Evolutionary conservation across 2,329 filamentous ascomycete genomes (phyloP).

Genomic region (Pestalotiopsis sp.): DNA sequence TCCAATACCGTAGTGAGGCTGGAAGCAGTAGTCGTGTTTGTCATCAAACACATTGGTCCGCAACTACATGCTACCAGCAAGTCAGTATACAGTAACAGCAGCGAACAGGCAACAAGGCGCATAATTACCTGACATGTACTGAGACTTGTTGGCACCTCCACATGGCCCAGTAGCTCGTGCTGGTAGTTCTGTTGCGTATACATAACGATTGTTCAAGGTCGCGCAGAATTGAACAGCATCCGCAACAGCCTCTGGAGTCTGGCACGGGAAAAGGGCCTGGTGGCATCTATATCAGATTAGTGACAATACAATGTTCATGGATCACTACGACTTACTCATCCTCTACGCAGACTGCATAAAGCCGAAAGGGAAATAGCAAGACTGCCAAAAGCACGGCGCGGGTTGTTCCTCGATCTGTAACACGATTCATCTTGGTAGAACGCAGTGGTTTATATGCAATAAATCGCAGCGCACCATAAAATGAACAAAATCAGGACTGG

Average conservation of each 20-base stretch:
- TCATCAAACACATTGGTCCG: neutral
- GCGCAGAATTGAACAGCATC: neutral
- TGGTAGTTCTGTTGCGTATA: constrained; percentile 7
- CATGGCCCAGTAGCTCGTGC: constrained; percentile 2
- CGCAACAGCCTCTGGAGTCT: neutral
- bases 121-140: constrained; percentile 1
- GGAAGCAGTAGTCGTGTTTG: neutral
- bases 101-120: neutral
- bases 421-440: neutral
- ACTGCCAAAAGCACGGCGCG: neutral
- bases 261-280: neutral
- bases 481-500: neutral
- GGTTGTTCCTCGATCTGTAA: neutral
- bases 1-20: neutral
- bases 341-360: neutral
- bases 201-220: constrained; percentile 3
- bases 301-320: neutral
- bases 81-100: neutral
- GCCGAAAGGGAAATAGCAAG: neutral
- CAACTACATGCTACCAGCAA: neutral
- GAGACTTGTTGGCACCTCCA: constrained; percentile 1
- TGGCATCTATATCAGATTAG: neutral
- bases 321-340: neutral
- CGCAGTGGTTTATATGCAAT: neutral
- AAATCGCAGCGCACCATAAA: neutral